phyloP scores from a whole-genome alignment of 768 basidiomycete genomes.

The Trametes villosa region DNA sequence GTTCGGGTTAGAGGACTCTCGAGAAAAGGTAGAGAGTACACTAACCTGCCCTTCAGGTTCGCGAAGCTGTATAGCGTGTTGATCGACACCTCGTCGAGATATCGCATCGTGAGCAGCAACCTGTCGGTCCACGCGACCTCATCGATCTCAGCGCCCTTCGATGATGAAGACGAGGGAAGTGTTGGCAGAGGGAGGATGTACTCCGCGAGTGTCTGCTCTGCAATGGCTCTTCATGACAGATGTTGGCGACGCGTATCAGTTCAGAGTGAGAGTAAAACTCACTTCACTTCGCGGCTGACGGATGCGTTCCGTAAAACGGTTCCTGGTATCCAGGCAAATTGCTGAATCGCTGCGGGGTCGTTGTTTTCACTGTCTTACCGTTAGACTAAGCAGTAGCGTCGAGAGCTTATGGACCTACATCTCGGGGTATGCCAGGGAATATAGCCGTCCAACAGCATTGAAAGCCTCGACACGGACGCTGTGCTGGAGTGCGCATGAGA shows the following conservation, averaged over 20 bases:
- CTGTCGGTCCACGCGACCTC: slow-evolving; percentile 87
- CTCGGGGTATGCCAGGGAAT: slow-evolving; percentile 81
- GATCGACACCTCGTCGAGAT: slow-evolving; percentile 61
- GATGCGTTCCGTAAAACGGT: slow-evolving; percentile 61
- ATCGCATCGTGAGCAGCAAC: slow-evolving; percentile 71
- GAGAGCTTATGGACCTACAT: slow-evolving; percentile 62
- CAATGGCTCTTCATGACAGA: slow-evolving; percentile 47
- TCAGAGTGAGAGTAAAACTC: slow-evolving; percentile 18
- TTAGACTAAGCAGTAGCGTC: neutral
- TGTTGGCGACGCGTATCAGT: neutral
- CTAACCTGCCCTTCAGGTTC: slow-evolving; percentile 66
- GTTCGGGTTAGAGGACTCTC: neutral
- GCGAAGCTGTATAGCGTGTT: slow-evolving; percentile 63
- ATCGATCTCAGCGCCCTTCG: slow-evolving; percentile 61
- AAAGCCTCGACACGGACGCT: slow-evolving; percentile 77
- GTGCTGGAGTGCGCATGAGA: slow-evolving; percentile 42
- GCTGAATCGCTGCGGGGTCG: slow-evolving; percentile 68
- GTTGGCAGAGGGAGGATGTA: slow-evolving; percentile 82
- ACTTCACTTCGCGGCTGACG: slow-evolving; percentile 64
- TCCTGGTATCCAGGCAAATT: slow-evolving; percentile 94
- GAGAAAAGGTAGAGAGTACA: slow-evolving; percentile 22
- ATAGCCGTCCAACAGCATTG: slow-evolving; percentile 76
- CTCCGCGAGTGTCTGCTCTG: slow-evolving; percentile 72
- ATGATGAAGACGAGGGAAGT: slow-evolving; percentile 43
- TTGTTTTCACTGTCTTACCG: slow-evolving; percentile 67